Conservation (phyloP, 2,329 filamentous ascomycete species). For the Pestalotiopsis sp. region DNA sequence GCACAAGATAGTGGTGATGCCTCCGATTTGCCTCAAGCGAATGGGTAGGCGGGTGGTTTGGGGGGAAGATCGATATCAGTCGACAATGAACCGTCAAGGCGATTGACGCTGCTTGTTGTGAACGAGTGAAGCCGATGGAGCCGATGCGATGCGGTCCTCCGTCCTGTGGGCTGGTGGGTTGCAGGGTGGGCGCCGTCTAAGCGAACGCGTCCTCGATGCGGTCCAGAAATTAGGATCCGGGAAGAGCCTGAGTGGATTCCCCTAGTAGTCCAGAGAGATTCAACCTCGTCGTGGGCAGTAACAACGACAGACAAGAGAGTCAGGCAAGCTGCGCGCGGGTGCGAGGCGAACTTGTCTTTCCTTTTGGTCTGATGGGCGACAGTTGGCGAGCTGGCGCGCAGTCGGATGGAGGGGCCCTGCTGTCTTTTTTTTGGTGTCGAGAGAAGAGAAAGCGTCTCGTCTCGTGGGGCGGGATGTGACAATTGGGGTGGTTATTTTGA, state of each 20-base stretch:
- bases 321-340: constrained; percentile 29
- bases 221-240: constrained; percentile 31
- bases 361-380: constrained; percentile 27
- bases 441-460: constrained; percentile 14
- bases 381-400: constrained; percentile 6
- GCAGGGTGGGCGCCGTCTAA: constrained; percentile 3
- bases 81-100: constrained; percentile 42
- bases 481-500: constrained; percentile 23
- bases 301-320: constrained; percentile 29
- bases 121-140: constrained; percentile 24
- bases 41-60: constrained; percentile 29
- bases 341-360: constrained; percentile 18
- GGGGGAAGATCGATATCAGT: constrained; percentile 20
- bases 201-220: constrained; percentile 14
- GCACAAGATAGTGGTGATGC: constrained; percentile 25
- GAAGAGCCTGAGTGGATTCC: constrained; percentile 22
- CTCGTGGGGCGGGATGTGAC: constrained; percentile 20
- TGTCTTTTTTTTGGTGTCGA: constrained; percentile 1
- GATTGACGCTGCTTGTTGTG: constrained; percentile 28
- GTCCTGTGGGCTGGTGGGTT: constrained; percentile 22
- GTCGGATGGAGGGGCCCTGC: background rate
- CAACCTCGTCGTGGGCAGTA: constrained; percentile 27
- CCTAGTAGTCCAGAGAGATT: constrained; percentile 41
- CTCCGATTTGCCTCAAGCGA: constrained; percentile 50
- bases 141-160: constrained; percentile 24